Conservation (phyloP, 352 stramenopile genomes). For the Phytophthora foliorum region DNA sequence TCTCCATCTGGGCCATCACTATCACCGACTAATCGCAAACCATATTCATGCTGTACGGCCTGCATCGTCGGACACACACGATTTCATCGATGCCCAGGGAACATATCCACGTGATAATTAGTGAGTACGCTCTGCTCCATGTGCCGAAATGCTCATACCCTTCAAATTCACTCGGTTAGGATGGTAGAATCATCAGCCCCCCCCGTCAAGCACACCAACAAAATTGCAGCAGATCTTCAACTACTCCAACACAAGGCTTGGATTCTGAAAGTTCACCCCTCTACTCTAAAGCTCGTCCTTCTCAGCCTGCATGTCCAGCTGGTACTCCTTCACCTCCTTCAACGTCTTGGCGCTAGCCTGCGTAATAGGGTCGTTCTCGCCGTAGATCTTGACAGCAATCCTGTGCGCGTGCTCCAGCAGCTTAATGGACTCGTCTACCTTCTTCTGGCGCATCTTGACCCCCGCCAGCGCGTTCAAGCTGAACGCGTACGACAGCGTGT, state of each 20-base stretch:
- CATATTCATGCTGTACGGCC: background rate
- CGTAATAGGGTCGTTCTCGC: conserved; percentile 69
- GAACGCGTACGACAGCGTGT: conserved; percentile 79
- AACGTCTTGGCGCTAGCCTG: conserved; percentile 71
- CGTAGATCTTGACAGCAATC: conserved; percentile 78
- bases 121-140: background rate
- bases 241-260: background rate
- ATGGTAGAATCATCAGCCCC: too few relatives aligned
- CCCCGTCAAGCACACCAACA: background rate
- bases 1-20: background rate
- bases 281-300: conserved; percentile 57
- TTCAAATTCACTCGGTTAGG: background rate
- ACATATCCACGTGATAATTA: too few relatives aligned
- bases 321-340: conserved; percentile 65
- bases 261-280: background rate
- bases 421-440: conserved; percentile 63
- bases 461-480: conserved; percentile 84
- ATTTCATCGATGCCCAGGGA: background rate
- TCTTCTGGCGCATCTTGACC: conserved; percentile 75
- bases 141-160: background rate
- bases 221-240: background rate
- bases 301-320: conserved; percentile 48
- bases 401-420: conserved; percentile 72
- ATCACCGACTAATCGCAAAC: background rate
- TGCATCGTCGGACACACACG: background rate